phyloP scores from a whole-genome alignment of 2,329 filamentous ascomycete species.

The Trichoderma oligosporum region DNA sequence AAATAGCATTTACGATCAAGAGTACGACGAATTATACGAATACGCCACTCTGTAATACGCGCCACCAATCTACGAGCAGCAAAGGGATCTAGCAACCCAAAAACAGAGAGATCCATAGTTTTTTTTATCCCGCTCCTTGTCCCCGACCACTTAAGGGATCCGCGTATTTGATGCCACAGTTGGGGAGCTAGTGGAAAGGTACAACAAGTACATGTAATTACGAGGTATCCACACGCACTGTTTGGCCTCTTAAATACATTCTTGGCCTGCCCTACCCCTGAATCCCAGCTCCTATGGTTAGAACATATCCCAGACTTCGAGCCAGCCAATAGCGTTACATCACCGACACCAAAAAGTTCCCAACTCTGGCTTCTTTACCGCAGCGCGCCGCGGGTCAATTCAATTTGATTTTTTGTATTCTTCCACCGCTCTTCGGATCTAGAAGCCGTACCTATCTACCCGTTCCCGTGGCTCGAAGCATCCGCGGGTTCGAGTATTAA shows the following conservation, averaged over 20 bases:
- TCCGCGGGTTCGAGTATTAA: conserved; percentile 2
- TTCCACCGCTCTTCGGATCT: conserved; percentile 6
- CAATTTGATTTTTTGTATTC: not conserved
- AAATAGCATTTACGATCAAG: conserved; percentile 17
- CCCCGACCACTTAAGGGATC: not conserved
- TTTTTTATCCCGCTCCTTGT: not conserved
- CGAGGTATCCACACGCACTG: not conserved
- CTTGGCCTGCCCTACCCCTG: not conserved
- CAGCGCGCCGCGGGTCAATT: not conserved
- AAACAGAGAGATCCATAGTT: not conserved
- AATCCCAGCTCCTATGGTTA: not conserved
- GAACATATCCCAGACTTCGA: conserved; percentile 5
- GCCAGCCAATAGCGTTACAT: conserved; percentile 22
- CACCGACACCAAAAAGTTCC: conserved; percentile 16
- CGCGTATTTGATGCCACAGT: conserved; percentile 9
- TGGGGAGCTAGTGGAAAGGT: not conserved
- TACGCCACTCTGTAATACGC: too few species aligned
- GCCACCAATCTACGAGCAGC: too few species aligned
- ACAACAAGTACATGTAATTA: conserved; percentile 11
- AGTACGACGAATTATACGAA: conserved; percentile 18
- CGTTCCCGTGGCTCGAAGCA: not conserved
- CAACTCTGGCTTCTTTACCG: conserved; percentile 16
- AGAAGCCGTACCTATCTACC: not conserved
- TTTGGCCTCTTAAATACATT: not conserved
- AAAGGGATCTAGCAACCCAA: conserved; percentile 10